Conservation (phyloP, 2,329 filamentous ascomycete species). For the Furcasterigmium sp. region DNA sequence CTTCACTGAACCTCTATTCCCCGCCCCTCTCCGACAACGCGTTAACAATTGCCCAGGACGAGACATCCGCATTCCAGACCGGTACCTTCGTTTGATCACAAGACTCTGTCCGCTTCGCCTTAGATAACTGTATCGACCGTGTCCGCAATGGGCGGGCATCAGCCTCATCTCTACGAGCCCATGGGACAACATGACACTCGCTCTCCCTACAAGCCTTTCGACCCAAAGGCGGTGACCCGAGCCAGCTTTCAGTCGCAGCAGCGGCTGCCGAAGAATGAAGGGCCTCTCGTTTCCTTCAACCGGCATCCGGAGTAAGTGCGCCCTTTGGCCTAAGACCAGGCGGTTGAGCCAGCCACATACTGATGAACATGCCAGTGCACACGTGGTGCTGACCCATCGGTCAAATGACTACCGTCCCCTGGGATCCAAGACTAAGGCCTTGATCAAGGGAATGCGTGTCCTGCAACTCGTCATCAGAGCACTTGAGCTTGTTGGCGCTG, state of each 20-base stretch:
- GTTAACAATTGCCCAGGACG: too few relatives aligned
- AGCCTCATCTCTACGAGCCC: constrained; percentile 69
- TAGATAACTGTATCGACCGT: too few relatives aligned
- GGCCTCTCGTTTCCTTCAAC: constrained; percentile 78
- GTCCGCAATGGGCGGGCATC: constrained; percentile 24
- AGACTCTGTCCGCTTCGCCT: too few relatives aligned
- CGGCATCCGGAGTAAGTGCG: constrained; percentile 73
- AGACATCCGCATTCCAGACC: too few relatives aligned
- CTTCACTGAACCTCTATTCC: too few relatives aligned
- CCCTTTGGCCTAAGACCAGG: not conserved
- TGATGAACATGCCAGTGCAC: constrained; percentile 37
- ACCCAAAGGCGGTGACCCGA: constrained; percentile 80
- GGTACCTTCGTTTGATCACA: too few relatives aligned
- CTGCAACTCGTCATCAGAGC: constrained; percentile 65
- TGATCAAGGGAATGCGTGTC: constrained; percentile 64
- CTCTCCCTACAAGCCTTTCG: constrained; percentile 58
- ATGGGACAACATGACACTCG: constrained; percentile 45
- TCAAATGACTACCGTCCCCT: constrained; percentile 59
- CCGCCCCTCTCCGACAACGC: too few relatives aligned
- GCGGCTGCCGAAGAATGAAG: constrained; percentile 60
- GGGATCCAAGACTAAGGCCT: constrained; percentile 62
- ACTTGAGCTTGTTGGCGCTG: constrained; percentile 61
- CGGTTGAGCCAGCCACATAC: not conserved
- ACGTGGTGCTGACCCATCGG: constrained; percentile 58
- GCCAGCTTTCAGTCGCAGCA: constrained; percentile 66